Percentiles rank a stretch among this genome's conserved stretches.
Conservation (phyloP, 176 grass and related monocot genomes). For the Oryza brachyantha region DNA sequence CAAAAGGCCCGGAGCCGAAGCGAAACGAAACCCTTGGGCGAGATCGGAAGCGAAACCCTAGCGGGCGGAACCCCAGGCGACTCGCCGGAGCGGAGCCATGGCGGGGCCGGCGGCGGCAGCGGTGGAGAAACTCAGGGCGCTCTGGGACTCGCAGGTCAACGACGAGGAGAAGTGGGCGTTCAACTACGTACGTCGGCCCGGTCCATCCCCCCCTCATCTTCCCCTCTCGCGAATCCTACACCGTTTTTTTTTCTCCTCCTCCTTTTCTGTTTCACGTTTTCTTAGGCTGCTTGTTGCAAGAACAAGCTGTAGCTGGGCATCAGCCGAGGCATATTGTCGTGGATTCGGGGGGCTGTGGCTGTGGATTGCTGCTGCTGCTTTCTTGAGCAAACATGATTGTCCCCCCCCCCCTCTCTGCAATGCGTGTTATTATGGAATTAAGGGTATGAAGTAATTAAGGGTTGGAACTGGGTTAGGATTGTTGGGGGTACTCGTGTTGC, state of each 20-base stretch:
- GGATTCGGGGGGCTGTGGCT: not conserved
- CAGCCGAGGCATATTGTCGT: not conserved
- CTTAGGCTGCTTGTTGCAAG: not conserved
- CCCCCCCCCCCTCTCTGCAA: not conserved
- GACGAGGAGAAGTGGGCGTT: constrained; percentile 41
- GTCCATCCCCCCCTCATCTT: no score
- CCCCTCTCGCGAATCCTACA: not conserved
- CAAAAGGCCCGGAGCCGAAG: no score
- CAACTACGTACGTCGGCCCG: constrained; percentile 33
- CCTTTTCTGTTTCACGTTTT: not conserved
- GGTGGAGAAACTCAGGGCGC: constrained; percentile 27
- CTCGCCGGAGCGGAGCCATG: constrained; percentile 13
- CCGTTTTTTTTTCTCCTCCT: not conserved
- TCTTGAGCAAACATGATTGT: not conserved
- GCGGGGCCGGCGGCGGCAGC: constrained; percentile 32
- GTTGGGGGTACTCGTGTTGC: not conserved
- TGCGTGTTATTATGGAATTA: not conserved
- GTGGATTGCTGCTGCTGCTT: not conserved
- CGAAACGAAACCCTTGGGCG: no score
- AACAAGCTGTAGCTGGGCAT: not conserved
- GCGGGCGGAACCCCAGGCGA: not conserved
- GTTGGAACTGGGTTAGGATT: no score
- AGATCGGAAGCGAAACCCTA: constrained; percentile 30
- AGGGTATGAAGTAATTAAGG: no score
- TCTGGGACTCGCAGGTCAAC: constrained; percentile 42